Base-by-base conservation (phyloP, 176 grass and related monocot genomes). In the Oryza brachyantha region DNA sequence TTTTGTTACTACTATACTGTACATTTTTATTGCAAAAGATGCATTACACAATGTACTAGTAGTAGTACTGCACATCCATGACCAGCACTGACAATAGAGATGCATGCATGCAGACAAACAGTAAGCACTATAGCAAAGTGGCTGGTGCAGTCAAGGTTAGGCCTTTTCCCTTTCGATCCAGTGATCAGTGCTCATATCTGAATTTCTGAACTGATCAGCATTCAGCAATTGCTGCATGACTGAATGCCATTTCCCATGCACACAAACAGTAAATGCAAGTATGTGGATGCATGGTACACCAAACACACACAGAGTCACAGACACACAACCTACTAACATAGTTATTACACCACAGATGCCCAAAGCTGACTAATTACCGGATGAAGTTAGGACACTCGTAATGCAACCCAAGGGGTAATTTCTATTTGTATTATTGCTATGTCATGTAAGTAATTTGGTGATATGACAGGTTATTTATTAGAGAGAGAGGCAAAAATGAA, bases 141-240 rank as follows among this genome's bases (percentile, higher is more conserved):
- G 29, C 14, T 29, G 68, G 40, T 27, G 58, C 43, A 28, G 80
- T n/a, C 31, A 65, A 45, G 80, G 5, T 28, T 64, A 74, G n/a
- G 79, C 29, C 31, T 73, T 81, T 73, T 21, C 75, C 10, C 37
- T 35, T 78, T 46, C 61, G 4, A 29, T 65, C 19, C 21, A 50
- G 35, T 2, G 2, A 50, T 52, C 12, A 1, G 24, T 17, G 19
- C 22, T 21, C 28, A 50, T 29, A 52, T 29, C 41, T 52, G n/a
- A 67, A 10, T n/a, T 57, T 57, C 52, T 57, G 52, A 57, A 9
- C 52, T 57, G n/a, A 57, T 57, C 52, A 24, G n/a, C 52, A 57
- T 8, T 52, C 13, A 52, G 43, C 43, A 32, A 32, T 46, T 13
- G 52, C 52, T 57, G 52, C 52, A 57, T 57, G 52, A 7, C 52